Percentiles rank a stretch among this genome's conserved stretches.
These are phyloP conservation scores for Komagataella pastoris DNA, from an alignment of 805 yeast species.

Conservation along the genomic window DNA sequence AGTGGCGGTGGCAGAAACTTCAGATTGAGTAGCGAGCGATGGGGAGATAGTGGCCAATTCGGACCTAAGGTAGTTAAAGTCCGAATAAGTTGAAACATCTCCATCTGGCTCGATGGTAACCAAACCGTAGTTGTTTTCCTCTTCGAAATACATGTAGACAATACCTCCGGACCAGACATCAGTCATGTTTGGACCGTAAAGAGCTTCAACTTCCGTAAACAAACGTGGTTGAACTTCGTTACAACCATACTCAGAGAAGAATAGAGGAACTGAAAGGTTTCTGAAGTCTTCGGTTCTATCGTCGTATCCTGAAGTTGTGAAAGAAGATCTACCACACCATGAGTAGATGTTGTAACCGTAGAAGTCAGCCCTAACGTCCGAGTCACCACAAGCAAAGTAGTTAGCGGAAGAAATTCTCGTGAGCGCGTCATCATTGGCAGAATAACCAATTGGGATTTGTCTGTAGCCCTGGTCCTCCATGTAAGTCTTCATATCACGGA, in stretches of 20 bases:
- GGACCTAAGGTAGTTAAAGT: slow-evolving; percentile 42
- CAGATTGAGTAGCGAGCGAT: slow-evolving; percentile 20
- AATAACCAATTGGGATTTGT: slow-evolving; percentile 84
- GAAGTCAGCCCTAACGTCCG: slow-evolving; percentile 54
- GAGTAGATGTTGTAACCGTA: slow-evolving; percentile 82
- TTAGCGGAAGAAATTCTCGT: slow-evolving; percentile 72
- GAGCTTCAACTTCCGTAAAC: slow-evolving; percentile 61
- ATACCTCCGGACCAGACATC: slow-evolving; percentile 93
- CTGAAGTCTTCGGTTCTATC: slow-evolving; percentile 61
- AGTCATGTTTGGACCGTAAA: slow-evolving; percentile 62
- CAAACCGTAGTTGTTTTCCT: slow-evolving; percentile 70
- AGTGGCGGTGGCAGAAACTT: slow-evolving; percentile 22
- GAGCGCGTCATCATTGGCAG: slow-evolving; percentile 78
- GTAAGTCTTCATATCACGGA: slow-evolving; percentile 77
- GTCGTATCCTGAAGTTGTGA: slow-evolving; percentile 49
- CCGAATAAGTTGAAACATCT: slow-evolving; percentile 44
- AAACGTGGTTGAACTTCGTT: slow-evolving; percentile 60
- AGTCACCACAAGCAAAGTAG: slow-evolving; percentile 76
- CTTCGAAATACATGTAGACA: slow-evolving; percentile 84
- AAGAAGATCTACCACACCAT: slow-evolving; percentile 68
- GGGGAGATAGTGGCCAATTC: slow-evolving; percentile 44
- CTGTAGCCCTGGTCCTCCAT: slow-evolving; percentile 57
- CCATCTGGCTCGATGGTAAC: slow-evolving; percentile 36
- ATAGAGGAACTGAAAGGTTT: slow-evolving; percentile 65
- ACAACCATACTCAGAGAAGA: slow-evolving; percentile 88